Evolutionary conservation across 768 basidiomycete species (phyloP), one percentile per base, ranked within the genome.

Genomic region (Boletellus emodensis): DNA sequence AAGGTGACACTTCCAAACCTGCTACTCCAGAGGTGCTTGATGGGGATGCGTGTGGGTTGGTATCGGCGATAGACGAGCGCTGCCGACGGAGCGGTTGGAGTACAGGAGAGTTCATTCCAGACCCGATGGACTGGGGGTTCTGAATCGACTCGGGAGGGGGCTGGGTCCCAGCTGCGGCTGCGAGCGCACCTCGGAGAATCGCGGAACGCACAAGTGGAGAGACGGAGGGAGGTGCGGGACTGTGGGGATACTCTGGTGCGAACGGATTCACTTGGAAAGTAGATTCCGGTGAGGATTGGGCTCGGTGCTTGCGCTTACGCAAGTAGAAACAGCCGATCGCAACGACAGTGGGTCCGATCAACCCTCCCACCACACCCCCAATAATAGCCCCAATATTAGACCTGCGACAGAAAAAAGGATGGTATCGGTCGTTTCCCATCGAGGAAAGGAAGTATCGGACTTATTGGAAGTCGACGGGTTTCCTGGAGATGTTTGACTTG

Each of bases 331-430:
- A 3, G 26, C 51, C 49, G 11, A 57, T 24, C 32, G 47, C 40
- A 6, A 49, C 3, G 14, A 36, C 22, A 3, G 8, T 42, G 3
- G 54, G 5, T 12, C 50, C 13, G 13, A 48, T 28, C 4, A 47
- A 5, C 13, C 60, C 60, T 9, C 52, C 60, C n/a, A 62, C 11
- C 12, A 50, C 22, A 2, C 49, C 55, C 8, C 57, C 62, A 20
- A 65, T 24, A 8, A 52, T 33, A 11, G 13, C 52, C 12, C 55
- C 61, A 3, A 60, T 3, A 40, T 54, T 35, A 44, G 48, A 20
- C 22, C 63, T 65, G 30, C 30, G 10, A 8, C 2, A 18, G 35
- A 50, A 6, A 3, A 35, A 39, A 37, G 11, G 10, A 18, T 12
- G 3, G 6, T 0, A 18, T 62, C 35, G 61, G 48, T 49, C 12